phyloP scores from a whole-genome alignment of 176 grass and related monocot genomes.

The Phoenix roebelenii region DNA sequence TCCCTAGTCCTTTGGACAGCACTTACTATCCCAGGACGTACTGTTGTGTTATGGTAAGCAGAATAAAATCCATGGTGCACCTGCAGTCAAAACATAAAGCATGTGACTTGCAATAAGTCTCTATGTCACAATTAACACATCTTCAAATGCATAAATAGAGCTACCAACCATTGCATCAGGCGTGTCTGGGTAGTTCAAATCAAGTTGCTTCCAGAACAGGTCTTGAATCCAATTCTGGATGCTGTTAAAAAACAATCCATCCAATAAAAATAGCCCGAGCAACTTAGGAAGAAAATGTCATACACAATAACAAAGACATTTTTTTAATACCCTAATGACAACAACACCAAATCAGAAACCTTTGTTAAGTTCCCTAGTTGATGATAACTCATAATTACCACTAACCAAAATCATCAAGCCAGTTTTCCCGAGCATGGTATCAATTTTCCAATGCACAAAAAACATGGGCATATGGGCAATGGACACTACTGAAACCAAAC shows the following conservation, averaged over 20 bases:
- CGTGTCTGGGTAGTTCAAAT: conserved; percentile 77
- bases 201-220: conserved; percentile 88
- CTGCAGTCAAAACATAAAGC: conserved; percentile 1
- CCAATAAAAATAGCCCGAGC: neutral
- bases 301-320: too few species aligned
- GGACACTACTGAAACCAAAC: too few species aligned
- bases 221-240: conserved; percentile 80
- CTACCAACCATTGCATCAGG: conserved; percentile 35
- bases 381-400: too few species aligned
- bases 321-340: too few species aligned
- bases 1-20: conserved; percentile 7
- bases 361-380: too few species aligned
- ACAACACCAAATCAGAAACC: too few species aligned
- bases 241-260: conserved; percentile 28
- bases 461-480: too few species aligned
- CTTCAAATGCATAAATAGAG: neutral
- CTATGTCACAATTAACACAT: neutral
- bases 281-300: neutral
- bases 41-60: conserved; percentile 18
- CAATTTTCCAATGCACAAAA: too few species aligned
- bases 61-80: conserved; percentile 18
- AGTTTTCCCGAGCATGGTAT: too few species aligned
- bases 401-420: too few species aligned
- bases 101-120: neutral
- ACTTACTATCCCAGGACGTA: conserved; percentile 2